These are phyloP conservation scores for Kuraishia capsulata DNA, from an alignment of 805 yeast species.

Conservation along the genomic window DNA sequence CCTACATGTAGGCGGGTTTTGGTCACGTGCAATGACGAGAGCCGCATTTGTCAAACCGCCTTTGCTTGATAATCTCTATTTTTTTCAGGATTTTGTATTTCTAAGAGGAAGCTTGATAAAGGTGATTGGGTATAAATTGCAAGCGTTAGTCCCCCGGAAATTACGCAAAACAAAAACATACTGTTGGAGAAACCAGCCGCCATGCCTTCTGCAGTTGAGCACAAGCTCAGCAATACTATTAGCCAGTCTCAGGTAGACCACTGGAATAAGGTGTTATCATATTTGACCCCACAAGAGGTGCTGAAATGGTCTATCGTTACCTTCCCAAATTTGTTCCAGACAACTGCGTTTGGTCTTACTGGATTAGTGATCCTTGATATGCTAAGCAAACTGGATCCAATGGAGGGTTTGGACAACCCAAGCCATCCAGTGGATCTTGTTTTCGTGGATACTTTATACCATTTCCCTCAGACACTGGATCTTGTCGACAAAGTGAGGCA, in stretches of 20 bases:
- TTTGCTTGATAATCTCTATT: no score
- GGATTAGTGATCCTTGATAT: conserved; percentile 86
- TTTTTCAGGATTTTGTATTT: no score
- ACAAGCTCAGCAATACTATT: conserved; percentile 16
- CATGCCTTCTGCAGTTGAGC: no score
- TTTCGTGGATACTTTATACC: conserved; percentile 85
- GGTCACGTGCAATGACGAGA: no score
- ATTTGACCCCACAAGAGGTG: conserved; percentile 59
- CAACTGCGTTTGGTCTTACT: conserved; percentile 92
- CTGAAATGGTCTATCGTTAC: conserved; percentile 78
- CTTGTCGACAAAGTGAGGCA: conserved; percentile 50
- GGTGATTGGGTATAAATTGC: no score
- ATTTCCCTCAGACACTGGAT: conserved; percentile 87
- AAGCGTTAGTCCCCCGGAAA: no score
- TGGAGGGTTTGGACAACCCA: conserved; percentile 9
- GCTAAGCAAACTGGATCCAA: conserved; percentile 41
- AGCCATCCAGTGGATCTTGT: conserved; percentile 63
- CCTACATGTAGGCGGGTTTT: no score
- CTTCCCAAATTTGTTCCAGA: conserved; percentile 76
- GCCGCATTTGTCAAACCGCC: no score
- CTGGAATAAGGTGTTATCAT: conserved; percentile 53
- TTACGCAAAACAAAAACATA: no score
- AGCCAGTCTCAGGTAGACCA: conserved; percentile 51
- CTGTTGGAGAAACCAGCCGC: no score
- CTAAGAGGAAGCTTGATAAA: no score